phyloP scores from a whole-genome alignment of 805 yeast species.

The Geotrichum ghanense region DNA sequence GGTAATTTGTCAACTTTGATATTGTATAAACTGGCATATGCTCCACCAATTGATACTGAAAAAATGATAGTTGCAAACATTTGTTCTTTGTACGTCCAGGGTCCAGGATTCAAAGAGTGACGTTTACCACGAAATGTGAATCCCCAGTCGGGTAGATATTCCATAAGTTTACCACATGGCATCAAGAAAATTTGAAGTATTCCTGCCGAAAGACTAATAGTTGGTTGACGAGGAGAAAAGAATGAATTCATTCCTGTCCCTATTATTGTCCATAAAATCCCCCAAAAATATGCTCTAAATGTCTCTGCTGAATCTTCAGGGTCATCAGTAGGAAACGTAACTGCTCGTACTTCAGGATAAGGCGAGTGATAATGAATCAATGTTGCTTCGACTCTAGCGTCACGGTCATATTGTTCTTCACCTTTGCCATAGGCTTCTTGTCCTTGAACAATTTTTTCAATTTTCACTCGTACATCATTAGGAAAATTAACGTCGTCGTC shows the following conservation, averaged over 20 bases:
- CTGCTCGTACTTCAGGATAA: conserved; percentile 50
- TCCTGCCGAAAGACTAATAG: conserved; percentile 35
- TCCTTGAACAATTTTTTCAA: conserved; percentile 11
- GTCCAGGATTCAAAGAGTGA: conserved; percentile 45
- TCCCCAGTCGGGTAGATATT: conserved; percentile 35
- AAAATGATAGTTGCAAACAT: conserved; percentile 43
- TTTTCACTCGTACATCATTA: background rate
- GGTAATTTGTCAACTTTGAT: conserved; percentile 12
- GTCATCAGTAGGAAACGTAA: conserved; percentile 35
- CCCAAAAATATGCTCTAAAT: conserved; percentile 41
- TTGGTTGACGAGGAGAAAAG: conserved; percentile 42
- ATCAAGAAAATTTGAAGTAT: conserved; percentile 48
- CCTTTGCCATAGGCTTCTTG: conserved; percentile 7
- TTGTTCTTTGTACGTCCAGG: conserved; percentile 53
- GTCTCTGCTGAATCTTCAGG: conserved; percentile 37
- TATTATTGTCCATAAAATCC: conserved; percentile 39
- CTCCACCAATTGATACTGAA: conserved; percentile 21
- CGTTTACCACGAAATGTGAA: conserved; percentile 30
- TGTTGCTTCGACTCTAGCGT: conserved; percentile 33
- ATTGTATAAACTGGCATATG: conserved; percentile 4
- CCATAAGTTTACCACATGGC: conserved; percentile 41
- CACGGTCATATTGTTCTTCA: conserved; percentile 17
- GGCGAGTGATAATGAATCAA: conserved; percentile 36
- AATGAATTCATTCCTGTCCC: conserved; percentile 27
- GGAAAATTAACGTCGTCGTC: conserved; percentile 2